Evolutionary conservation across 208 protist species (phyloP).

Genomic region (Leishmania guyanensis): DNA sequence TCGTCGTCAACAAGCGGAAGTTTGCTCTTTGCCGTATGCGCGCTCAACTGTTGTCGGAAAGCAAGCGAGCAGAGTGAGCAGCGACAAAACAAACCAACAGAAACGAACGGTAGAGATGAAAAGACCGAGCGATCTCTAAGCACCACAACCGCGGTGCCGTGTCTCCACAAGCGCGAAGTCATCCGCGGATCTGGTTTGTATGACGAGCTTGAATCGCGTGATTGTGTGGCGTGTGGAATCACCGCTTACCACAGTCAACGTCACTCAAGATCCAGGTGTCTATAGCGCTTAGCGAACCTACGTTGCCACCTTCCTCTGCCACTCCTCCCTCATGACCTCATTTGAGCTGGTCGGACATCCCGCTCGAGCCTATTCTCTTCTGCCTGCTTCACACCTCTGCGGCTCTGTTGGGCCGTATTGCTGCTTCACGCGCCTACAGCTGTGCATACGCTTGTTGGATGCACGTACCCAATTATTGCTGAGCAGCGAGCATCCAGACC

Average conservation of each 20-base stretch:
- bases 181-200: neutral
- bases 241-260: neutral
- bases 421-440: neutral
- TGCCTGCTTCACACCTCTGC: neutral
- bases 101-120: neutral
- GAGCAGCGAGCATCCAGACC: neutral
- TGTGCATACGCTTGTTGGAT: neutral
- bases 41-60: neutral
- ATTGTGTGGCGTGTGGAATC: neutral
- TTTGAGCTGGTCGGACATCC: neutral
- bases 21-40: neutral
- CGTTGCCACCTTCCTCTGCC: neutral
- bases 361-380: neutral
- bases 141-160: neutral
- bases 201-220: neutral
- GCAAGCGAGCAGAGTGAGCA: neutral
- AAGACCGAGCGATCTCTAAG: neutral
- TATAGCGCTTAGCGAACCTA: neutral
- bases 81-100: neutral
- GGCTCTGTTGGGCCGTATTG: neutral
- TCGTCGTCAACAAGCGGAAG: neutral
- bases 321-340: neutral
- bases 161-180: neutral
- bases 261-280: neutral
- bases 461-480: neutral